A percentile compares a stretch with the other conserved stretches of the same genome.
phyloP scores from a whole-genome alignment of 2,329 filamentous ascomycete species.

The Endoconidiophora laricicola region DNA sequence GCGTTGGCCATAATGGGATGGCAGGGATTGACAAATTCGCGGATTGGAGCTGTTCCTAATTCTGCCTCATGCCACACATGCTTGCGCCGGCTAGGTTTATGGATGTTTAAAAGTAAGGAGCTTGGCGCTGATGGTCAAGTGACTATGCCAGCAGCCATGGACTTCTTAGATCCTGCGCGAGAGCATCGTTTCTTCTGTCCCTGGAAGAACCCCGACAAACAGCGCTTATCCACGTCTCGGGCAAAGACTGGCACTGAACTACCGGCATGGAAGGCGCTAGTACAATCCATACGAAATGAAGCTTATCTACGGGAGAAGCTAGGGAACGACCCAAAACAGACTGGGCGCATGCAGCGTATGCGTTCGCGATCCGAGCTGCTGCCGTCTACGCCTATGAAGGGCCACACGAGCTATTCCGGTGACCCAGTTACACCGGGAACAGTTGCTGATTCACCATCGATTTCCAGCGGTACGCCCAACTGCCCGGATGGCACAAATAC shows the following conservation, averaged over 20 bases:
- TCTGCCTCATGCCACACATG: constrained; percentile 72
- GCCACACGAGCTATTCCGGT: background rate
- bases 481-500: background rate
- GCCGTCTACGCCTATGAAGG: constrained; percentile 16
- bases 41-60: constrained; percentile 46
- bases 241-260: constrained; percentile 22
- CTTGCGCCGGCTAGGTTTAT: constrained; percentile 73
- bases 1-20: constrained; percentile 58
- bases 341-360: constrained; percentile 8
- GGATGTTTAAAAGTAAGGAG: constrained; percentile 76
- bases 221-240: constrained; percentile 28
- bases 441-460: background rate
- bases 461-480: background rate
- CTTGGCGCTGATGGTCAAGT: constrained; percentile 37
- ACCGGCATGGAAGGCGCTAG: constrained; percentile 38
- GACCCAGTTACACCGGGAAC: background rate
- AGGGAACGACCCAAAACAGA: background rate
- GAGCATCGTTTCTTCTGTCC: constrained; percentile 76
- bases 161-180: constrained; percentile 47
- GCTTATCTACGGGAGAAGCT: constrained; percentile 29
- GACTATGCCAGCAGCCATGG: constrained; percentile 44
- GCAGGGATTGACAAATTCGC: constrained; percentile 44
- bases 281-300: constrained; percentile 41
- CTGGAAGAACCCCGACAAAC: constrained; percentile 51
- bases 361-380: constrained; percentile 9